Evolutionary conservation across 2,329 filamentous ascomycete species (phyloP), one percentile per base, ranked within the genome.

Genomic region (Colletotrichum limetticola): DNA sequence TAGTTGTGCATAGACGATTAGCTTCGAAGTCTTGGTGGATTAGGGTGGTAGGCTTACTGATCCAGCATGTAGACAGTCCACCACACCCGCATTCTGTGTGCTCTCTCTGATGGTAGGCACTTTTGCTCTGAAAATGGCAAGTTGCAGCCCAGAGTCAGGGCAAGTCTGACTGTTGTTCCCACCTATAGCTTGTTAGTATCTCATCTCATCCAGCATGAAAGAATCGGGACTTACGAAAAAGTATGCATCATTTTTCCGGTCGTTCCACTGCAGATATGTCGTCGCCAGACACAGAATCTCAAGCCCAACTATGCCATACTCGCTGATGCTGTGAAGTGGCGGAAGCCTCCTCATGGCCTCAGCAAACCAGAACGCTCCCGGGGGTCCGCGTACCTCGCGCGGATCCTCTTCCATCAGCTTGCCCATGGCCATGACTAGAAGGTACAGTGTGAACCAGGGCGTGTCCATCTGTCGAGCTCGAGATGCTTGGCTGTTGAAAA

Each of bases 41-140:
- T 1, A 12, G 1, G 3, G 4, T 4, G 2, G 26, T 57, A 5
- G n/a, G 11, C 71, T 9, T 74, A 79, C 78, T 78, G 73, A 22
- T 80, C 79, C n/a, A 79, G 65, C 75, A 80, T 79, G 30, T 78
- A 80, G 2, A 74, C 76, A 6, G 79, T 80, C 79, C 79, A 80
- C 78, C 78, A 80, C 4, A 80, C 76, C 26, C 79, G 71, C 8
- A 72, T 76, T 0, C 76, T 62, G 16, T 80, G 78, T 2, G 75
- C 76, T 19, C 75, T 75, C 65, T 79, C 76, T 12, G 78, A 79
- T 1, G 75, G 75, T 1, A 80, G 56, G 5, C 78, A 77, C 19
- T 77, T 69, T 49, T 80, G 78, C 55, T 79, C 78, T 1, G 74
- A 63, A 5, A 73, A 71, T 2, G 78, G 78, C 16, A 78, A 65